Percentiles rank a stretch among this genome's conserved stretches.
Conservation (phyloP, 2,329 filamentous ascomycete species). For the Trichoderma sp. region DNA sequence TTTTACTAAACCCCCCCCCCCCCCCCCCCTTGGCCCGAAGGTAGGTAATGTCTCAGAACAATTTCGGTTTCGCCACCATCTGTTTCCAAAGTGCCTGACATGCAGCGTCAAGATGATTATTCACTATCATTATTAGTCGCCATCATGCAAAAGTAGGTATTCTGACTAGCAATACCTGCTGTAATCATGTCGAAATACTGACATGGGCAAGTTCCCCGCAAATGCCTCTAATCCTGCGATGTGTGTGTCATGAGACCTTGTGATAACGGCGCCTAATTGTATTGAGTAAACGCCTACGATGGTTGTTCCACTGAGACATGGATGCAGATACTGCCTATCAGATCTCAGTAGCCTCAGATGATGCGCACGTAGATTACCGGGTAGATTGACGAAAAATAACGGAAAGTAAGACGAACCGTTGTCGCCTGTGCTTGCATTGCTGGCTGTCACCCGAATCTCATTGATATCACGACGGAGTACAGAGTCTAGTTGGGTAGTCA, state of each 20-base stretch:
- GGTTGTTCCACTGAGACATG: neutral
- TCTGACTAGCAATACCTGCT: too few species aligned
- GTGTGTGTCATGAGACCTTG: neutral
- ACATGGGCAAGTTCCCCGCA: neutral
- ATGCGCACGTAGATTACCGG: neutral
- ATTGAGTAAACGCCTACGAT: neutral
- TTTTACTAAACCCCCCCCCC: too few species aligned
- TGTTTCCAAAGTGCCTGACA: neutral
- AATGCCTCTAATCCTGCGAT: neutral
- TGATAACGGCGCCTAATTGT: neutral
- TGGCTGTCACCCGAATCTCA: too few species aligned
- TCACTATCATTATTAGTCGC: neutral
- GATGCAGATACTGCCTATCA: neutral
- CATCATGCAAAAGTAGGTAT: neutral
- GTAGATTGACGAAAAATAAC: neutral
- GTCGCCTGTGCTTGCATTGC: too few species aligned
- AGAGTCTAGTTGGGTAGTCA: too few species aligned
- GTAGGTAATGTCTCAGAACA: neutral
- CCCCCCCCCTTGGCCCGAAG: too few species aligned
- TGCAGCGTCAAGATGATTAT: neutral
- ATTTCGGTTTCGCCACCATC: neutral
- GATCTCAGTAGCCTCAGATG: neutral
- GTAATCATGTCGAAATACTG: neutral
- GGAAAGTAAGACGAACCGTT: neutral
- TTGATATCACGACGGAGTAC: neutral